These are phyloP conservation scores for Piper betle DNA, from an alignment of 164 flowering plant genomes.

Conservation along the genomic window DNA sequence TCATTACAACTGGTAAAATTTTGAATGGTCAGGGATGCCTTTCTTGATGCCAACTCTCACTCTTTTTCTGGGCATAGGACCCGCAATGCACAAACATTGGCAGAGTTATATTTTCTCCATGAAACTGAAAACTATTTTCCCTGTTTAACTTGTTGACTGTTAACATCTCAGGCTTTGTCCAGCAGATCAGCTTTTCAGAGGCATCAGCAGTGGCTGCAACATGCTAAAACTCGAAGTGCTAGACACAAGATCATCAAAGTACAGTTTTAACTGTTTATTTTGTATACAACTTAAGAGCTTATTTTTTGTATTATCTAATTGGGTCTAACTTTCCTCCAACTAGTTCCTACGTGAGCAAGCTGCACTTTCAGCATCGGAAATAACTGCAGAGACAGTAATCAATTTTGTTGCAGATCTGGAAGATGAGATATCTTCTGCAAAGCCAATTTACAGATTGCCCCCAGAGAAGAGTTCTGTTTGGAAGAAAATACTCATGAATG, in stretches of 20 bases:
- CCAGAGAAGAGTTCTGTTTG: slow-evolving; percentile 29
- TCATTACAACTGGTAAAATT: too few species aligned
- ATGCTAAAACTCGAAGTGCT: slow-evolving; percentile 94
- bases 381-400: slow-evolving; percentile 57
- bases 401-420: slow-evolving; percentile 55
- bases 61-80: too few species aligned
- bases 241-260: slow-evolving; percentile 93
- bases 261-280: slow-evolving; percentile 11
- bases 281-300: neutral
- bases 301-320: neutral
- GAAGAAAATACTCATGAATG: slow-evolving; percentile 40
- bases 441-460: slow-evolving; percentile 19
- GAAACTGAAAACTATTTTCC: neutral
- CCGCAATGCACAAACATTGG: too few species aligned
- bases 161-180: slow-evolving; percentile 57
- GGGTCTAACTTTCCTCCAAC: slow-evolving; percentile 8
- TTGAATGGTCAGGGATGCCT: too few species aligned
- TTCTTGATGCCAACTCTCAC: too few species aligned
- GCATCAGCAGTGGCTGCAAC: slow-evolving; percentile 88
- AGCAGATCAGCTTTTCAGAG: slow-evolving; percentile 82
- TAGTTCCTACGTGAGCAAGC: slow-evolving; percentile 95
- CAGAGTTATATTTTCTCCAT: too few species aligned
- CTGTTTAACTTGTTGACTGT: neutral
- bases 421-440: slow-evolving; percentile 31
- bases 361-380: slow-evolving; percentile 66